phyloP scores from a whole-genome alignment of 106 monocot species.

The Dactylorhiza incarnata region DNA sequence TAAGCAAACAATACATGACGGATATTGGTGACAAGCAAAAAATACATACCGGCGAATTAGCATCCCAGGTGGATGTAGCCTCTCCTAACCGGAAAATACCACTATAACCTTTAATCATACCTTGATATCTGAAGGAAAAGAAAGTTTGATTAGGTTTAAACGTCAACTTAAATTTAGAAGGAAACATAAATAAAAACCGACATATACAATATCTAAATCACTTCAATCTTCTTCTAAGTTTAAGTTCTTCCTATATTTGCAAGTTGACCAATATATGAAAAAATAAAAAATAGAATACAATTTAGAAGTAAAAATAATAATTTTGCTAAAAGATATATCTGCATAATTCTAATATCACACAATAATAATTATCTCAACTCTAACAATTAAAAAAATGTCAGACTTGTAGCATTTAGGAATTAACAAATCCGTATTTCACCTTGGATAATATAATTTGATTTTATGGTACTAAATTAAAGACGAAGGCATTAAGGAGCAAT shows the following conservation, averaged over 20 bases:
- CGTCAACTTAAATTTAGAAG: neutral
- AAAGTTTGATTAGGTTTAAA: neutral
- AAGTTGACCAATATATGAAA: neutral
- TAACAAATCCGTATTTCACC: neutral
- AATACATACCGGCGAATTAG: conserved; percentile 81
- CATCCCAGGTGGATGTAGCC: conserved; percentile 99
- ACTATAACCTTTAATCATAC: conserved; percentile 93
- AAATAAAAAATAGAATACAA: too few relatives aligned
- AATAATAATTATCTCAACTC: neutral
- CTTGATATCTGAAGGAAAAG: conserved; percentile 67
- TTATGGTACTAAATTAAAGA: neutral
- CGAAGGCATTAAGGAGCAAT: too few relatives aligned
- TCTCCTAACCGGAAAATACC: conserved; percentile 91
- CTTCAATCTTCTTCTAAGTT: neutral
- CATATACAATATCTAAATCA: neutral
- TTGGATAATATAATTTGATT: neutral
- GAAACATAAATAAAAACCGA: neutral
- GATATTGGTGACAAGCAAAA: conserved; percentile 5
- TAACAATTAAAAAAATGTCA: neutral
- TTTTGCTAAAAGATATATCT: neutral
- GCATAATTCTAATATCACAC: neutral
- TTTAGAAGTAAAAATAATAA: neutral
- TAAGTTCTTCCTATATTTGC: neutral
- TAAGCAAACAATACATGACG: conserved; percentile 31
- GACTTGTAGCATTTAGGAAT: neutral